These are phyloP conservation scores for Penicillium robsamsonii DNA, from an alignment of 495 filamentous ascomycete species.

Conservation along the genomic window DNA sequence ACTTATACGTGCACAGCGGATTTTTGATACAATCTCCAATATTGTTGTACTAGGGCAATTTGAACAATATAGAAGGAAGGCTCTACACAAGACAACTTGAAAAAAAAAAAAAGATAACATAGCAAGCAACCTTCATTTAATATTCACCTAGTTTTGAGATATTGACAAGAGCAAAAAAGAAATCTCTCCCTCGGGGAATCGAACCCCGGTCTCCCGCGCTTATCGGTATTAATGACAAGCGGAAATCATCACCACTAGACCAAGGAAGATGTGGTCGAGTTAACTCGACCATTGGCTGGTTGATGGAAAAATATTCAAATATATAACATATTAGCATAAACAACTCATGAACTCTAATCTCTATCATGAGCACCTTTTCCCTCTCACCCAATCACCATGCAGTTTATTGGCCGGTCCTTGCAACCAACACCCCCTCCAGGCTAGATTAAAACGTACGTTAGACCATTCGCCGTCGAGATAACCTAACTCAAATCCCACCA, in stretches of 20 bases:
- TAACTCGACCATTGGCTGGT: conserved; percentile 33
- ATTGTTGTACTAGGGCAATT: conserved; percentile 18
- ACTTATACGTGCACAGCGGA: not conserved
- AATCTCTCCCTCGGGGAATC: conserved; percentile 52
- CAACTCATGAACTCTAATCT: not conserved
- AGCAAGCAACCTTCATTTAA: no score
- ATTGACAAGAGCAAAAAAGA: conserved; percentile 17
- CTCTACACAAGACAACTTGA: no score
- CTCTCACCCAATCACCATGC: not conserved
- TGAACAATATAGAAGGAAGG: no score
- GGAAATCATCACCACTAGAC: conserved; percentile 57
- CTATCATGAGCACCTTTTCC: no score
- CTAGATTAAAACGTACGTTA: not conserved
- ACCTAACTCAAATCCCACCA: not conserved
- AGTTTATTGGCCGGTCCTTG: conserved; percentile 2
- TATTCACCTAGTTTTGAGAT: no score
- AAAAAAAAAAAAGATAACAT: no score
- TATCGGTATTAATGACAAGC: conserved; percentile 48
- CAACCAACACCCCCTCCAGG: not conserved
- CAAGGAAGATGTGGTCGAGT: conserved; percentile 34
- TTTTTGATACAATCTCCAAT: not conserved
- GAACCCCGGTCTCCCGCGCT: conserved; percentile 54
- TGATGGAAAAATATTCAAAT: not conserved
- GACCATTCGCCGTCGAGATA: not conserved
- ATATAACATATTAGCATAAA: fast-evolving